Base-by-base conservation (phyloP, 768 basidiomycete genomes). In the Amanita rubescens region DNA sequence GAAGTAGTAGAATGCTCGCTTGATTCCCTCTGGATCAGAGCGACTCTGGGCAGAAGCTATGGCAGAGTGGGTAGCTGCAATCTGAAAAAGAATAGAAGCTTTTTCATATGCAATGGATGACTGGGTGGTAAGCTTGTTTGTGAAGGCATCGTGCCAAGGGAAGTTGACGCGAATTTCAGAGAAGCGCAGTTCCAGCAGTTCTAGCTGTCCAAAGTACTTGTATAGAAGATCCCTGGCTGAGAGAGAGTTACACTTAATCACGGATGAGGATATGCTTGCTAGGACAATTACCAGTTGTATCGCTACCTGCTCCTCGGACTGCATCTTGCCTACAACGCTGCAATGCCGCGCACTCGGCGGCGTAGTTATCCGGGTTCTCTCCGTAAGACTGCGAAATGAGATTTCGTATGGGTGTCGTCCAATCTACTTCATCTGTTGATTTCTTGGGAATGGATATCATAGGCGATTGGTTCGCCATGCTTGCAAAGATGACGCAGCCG, bases 191-290 rank as follows among this genome's bases (percentile, higher is more conserved):
- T 99, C 96, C 37, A 99, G 83, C 4, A 98, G 81, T 64, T 99
- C 96, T 41, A 99, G 84, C 68, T 99, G 96, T 33, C 96, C 95
- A 72, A 98, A 99, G 74, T 99, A 99, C 71, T 96, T 97, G 85
- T 95, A 97, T 41, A 99, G 76, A 19, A 98, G 77, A 72, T 98
- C 95, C 46, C 94, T 80, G 11, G 87, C 94, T 86, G 43, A 22
- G 48, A 37, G 43, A 22, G 48, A 37, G 33, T 43, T 51, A 47
- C 15, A 12, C 24, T 58, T 33, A 57, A 49, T 39, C 38, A 46
- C 15, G 22, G 25, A 51, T 20, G 17, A 34, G 15, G 46, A 22
- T 30, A 32, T 32, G 27, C 12, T 15, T 17, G 11, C 4, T n/a
- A 15, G 17, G 27, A 47, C 3, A 64, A 80, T 59, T 55, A 91